These are phyloP conservation scores for Calamus simplicifolius DNA, from an alignment of 176 grass and related monocot genomes.

Conservation along the genomic window DNA sequence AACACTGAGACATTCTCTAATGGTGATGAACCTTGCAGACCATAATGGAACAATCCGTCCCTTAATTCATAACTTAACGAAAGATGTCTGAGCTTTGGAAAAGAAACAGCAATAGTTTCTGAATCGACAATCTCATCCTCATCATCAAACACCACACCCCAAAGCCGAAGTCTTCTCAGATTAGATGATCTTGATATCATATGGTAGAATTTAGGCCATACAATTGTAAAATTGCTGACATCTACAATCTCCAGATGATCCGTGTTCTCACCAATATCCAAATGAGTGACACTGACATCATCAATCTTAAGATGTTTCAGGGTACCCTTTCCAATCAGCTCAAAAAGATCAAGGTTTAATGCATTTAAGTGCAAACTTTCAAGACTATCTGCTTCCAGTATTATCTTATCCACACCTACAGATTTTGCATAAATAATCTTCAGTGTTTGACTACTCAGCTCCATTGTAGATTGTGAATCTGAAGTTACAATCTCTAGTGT, in stretches of 20 bases:
- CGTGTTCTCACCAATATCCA: conserved; percentile 82
- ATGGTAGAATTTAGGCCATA: conserved; percentile 85
- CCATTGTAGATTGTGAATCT: conserved; percentile 66
- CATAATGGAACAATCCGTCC: conserved; percentile 75
- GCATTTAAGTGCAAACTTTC: conserved; percentile 74
- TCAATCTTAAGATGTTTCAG: conserved; percentile 87
- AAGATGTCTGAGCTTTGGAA: conserved; percentile 78
- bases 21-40: conserved; percentile 53
- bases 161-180: conserved; percentile 59
- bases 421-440: conserved; percentile 74
- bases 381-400: conserved; percentile 90
- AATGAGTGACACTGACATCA: conserved; percentile 90
- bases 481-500: conserved; percentile 88
- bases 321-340: conserved; percentile 76
- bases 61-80: conserved; percentile 90
- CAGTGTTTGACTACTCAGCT: conserved; percentile 68
- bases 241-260: conserved; percentile 80
- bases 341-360: conserved; percentile 94
- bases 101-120: conserved; percentile 84
- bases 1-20: conserved; percentile 74
- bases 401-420: conserved; percentile 72
- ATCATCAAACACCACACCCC: conserved; percentile 94
- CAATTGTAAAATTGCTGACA: conserved; percentile 84
- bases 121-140: conserved; percentile 94
- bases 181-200: conserved; percentile 80